Conservation (phyloP, 2,329 filamentous ascomycete genomes). For the Nigrospora oryzae region DNA sequence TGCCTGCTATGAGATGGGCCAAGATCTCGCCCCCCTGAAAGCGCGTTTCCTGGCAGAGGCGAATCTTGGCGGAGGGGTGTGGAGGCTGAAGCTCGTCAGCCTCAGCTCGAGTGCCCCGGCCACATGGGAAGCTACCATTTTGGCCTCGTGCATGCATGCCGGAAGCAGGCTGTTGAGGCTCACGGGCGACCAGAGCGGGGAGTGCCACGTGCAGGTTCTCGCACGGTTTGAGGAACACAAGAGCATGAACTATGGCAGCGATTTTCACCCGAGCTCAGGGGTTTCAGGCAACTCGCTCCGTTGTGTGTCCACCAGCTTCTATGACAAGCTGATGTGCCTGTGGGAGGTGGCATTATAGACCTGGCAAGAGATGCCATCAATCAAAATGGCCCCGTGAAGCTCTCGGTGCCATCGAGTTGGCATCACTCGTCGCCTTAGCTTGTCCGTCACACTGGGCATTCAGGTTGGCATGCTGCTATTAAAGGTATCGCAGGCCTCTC, state of each 20-base stretch:
- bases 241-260: conserved; percentile 93
- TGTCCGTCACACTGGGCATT: too few relatives aligned
- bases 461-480: too few relatives aligned
- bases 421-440: too few relatives aligned
- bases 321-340: conserved; percentile 61
- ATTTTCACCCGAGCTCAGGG: conserved; percentile 41
- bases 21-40: conserved; percentile 30
- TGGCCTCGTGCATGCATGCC: conserved; percentile 92
- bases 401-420: too few relatives aligned
- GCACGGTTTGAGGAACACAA: conserved; percentile 74
- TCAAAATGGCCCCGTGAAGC: too few relatives aligned
- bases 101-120: conserved; percentile 13
- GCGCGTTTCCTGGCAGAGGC: conserved; percentile 50
- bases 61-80: conserved; percentile 74
- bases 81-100: conserved; percentile 64
- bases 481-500: too few relatives aligned
- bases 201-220: conserved; percentile 56
- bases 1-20: conserved; percentile 31
- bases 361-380: too few relatives aligned
- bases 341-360: conserved; percentile 33
- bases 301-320: conserved; percentile 68
- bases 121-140: conserved; percentile 33
- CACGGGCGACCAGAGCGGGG: conserved; percentile 36
- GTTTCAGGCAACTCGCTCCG: conserved; percentile 21
- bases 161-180: conserved; percentile 61